A percentile compares a stretch with the other conserved stretches of the same genome.
Evolutionary conservation across 257 asterid species (phyloP).

Genomic region (Scutellaria galericulata): DNA sequence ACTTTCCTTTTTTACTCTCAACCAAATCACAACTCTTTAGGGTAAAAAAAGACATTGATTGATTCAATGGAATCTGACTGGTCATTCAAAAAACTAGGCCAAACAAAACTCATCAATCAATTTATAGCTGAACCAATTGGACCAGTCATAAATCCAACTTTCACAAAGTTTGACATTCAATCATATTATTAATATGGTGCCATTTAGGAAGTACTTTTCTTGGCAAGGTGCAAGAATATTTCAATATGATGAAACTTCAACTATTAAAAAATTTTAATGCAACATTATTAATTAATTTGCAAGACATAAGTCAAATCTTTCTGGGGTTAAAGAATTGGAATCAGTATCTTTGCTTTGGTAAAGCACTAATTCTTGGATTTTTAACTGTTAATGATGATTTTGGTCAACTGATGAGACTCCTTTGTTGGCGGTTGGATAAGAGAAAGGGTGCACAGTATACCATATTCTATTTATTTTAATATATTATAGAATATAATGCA

Average conservation of each 20-base stretch:
- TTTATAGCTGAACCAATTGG: not conserved
- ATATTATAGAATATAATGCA: no score
- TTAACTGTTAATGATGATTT: not conserved
- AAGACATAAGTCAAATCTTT: not conserved
- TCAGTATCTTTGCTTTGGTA: slow-evolving; percentile 11
- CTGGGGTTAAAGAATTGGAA: slow-evolving; percentile 8
- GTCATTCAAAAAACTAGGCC: no score
- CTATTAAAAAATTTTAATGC: no score
- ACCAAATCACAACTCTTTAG: no score
- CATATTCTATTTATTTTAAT: no score
- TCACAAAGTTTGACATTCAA: not conserved
- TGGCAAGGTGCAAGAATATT: slow-evolving; percentile 11
- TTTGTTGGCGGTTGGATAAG: no score
- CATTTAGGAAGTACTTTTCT: slow-evolving; percentile 15
- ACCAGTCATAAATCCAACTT: not conserved
- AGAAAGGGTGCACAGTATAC: no score
- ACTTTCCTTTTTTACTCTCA: no score
- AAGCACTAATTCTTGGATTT: not conserved
- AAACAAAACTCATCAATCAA: not conserved
- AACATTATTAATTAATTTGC: no score
- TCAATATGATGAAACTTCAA: not conserved
- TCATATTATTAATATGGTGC: not conserved
- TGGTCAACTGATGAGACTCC: no score
- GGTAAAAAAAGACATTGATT: no score
- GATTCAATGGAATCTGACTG: no score